Evolutionary conservation across 192 early-diverging fungal genomes (phyloP).

Genomic region (Spizellomyces punctatus): DNA sequence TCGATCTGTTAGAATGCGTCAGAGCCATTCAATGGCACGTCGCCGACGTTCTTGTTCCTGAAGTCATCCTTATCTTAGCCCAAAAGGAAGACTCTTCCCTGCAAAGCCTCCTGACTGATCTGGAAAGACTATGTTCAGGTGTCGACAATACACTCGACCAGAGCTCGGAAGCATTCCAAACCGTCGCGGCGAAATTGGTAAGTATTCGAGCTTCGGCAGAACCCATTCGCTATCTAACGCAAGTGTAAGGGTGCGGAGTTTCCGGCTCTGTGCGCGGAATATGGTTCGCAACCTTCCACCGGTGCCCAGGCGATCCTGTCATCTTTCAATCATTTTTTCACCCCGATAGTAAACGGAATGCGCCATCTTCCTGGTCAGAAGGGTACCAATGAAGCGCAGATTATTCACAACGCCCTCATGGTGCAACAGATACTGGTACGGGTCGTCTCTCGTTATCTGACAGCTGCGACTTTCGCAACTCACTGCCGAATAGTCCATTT

Average conservation of each 20-base stretch:
- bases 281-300: too few species aligned
- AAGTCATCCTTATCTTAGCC: slow-evolving; percentile 3
- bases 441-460: neutral
- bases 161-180: slow-evolving; percentile 15
- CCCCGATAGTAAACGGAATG: too few species aligned
- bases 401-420: slow-evolving; percentile 8
- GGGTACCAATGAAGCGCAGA: too few species aligned
- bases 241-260: too few species aligned
- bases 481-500: neutral
- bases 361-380: too few species aligned
- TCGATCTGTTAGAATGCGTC: neutral
- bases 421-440: slow-evolving; percentile 19
- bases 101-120: neutral
- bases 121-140: neutral
- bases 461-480: neutral
- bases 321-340: too few species aligned
- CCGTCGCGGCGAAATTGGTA: slow-evolving; percentile 13
- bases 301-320: too few species aligned
- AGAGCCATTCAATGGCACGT: slow-evolving; percentile 6
- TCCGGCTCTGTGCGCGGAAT: too few species aligned
- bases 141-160: neutral
- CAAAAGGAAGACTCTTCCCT: neutral
- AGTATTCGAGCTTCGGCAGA: neutral
- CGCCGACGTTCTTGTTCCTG: slow-evolving; percentile 12
- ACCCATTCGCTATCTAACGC: too few species aligned